phyloP scores from a whole-genome alignment of 495 filamentous ascomycete genomes.

The Neurospora cerealis region DNA sequence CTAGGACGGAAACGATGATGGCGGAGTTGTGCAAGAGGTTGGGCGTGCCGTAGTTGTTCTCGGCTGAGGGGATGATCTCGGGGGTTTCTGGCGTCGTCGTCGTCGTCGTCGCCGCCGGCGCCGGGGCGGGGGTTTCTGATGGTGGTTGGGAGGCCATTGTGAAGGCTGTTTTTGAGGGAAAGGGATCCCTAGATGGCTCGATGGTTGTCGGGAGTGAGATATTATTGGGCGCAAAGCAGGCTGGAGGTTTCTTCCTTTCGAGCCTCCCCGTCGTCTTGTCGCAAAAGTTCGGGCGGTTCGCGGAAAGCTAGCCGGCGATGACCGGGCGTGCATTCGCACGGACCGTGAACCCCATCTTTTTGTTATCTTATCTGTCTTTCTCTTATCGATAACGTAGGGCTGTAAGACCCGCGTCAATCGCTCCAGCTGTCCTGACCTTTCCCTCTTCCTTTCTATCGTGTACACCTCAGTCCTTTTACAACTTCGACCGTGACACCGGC shows the following conservation, averaged over 20 bases:
- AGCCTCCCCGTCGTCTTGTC: neutral
- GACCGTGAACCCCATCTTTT: neutral
- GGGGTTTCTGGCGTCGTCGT: neutral
- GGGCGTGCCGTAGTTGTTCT: conserved; percentile 9
- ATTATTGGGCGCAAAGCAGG: neutral
- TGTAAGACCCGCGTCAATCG: neutral
- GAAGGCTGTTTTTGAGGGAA: neutral
- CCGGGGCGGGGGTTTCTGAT: neutral
- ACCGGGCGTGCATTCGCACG: neutral
- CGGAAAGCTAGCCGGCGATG: neutral
- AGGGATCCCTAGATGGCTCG: neutral
- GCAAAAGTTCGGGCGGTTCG: neutral
- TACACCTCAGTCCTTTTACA: neutral
- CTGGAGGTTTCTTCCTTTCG: neutral
- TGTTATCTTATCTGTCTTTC: neutral
- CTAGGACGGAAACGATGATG: conserved; percentile 51
- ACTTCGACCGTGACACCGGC: neutral
- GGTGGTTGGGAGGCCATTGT: neutral
- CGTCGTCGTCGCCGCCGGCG: neutral
- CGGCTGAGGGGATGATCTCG: neutral
- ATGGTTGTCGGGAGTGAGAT: neutral
- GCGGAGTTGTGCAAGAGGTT: conserved; percentile 51
- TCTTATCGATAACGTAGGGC: neutral
- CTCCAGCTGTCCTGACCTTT: neutral
- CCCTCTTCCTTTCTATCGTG: neutral